Percentiles rank a stretch among this genome's conserved stretches.
These are phyloP conservation scores for Penicillium janthinellum DNA, from an alignment of 2,329 filamentous ascomycete genomes.

Conservation along the genomic window DNA sequence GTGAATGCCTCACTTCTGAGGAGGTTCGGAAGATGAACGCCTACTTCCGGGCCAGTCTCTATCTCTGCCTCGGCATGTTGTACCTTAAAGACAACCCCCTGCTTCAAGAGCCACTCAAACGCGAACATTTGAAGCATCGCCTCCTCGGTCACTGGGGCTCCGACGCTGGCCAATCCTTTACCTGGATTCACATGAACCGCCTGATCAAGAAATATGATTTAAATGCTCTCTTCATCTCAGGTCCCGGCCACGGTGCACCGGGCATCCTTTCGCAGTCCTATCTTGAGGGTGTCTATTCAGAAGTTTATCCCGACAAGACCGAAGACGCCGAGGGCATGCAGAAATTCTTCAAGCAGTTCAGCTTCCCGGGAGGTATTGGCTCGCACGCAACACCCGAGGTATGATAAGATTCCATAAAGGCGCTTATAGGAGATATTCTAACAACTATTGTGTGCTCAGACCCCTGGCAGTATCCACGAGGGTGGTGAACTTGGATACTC, in stretches of 20 bases:
- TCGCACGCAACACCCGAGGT: conserved; percentile 73
- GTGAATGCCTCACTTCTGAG: conserved; percentile 63
- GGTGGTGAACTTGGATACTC: conserved; percentile 82
- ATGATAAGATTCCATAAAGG: neutral
- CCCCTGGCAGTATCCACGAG: conserved; percentile 74
- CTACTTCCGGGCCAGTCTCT: conserved; percentile 74
- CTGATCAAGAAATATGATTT: conserved; percentile 79
- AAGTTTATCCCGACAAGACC: conserved; percentile 74
- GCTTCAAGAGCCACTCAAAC: conserved; percentile 67
- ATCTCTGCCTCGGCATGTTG: conserved; percentile 78
- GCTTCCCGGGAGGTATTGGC: conserved; percentile 76
- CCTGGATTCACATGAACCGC: conserved; percentile 80
- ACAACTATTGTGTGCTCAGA: conserved; percentile 38
- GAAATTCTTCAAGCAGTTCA: conserved; percentile 80
- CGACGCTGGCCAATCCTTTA: conserved; percentile 78
- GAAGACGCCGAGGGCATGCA: conserved; percentile 69
- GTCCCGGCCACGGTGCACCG: conserved; percentile 76
- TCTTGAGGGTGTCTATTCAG: conserved; percentile 74
- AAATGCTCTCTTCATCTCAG: conserved; percentile 72
- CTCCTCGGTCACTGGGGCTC: conserved; percentile 78
- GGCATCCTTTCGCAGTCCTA: conserved; percentile 76
- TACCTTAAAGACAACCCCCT: conserved; percentile 75
- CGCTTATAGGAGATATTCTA: neutral
- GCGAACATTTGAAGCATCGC: conserved; percentile 72
- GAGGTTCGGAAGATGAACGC: conserved; percentile 70